Conservation (phyloP, 73 alveolate genomes). For the Breviolum minutum region DNA sequence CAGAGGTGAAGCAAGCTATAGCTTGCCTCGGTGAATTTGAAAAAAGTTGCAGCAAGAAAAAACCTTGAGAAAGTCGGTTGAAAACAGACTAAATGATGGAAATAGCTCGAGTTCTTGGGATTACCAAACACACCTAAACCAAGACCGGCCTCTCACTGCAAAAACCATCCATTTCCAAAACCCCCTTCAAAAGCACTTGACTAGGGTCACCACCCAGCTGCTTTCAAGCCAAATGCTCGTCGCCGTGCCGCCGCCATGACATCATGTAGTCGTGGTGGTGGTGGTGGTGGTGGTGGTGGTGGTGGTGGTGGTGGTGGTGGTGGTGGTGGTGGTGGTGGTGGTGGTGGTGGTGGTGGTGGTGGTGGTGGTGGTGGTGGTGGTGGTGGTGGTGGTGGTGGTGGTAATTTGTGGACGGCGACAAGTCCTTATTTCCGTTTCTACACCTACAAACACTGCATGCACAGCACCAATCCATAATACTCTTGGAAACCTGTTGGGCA, state of each 20-base stretch:
- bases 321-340: not conserved
- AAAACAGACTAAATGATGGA: no score
- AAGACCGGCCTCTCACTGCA: no score
- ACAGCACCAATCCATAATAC: not conserved
- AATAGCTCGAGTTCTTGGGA: no score
- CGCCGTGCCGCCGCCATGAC: not conserved
- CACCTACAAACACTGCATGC: not conserved
- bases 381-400: not conserved
- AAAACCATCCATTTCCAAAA: not conserved
- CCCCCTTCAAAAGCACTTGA: no score
- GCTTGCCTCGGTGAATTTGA: not conserved
- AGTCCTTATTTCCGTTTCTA: not conserved
- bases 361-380: not conserved
- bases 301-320: no score
- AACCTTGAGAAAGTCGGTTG: no score
- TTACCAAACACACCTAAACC: no score
- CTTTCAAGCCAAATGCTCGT: not conserved
- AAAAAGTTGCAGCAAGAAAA: no score
- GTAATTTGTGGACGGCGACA: not conserved
- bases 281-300: not conserved
- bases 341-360: not conserved
- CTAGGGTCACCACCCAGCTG: not conserved
- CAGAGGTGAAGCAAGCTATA: constrained; percentile 1
- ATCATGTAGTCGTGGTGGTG: not conserved
- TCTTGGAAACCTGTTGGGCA: not conserved